Conservation (phyloP, 2,329 filamentous ascomycete species). For the Colletotrichum falcatum region DNA sequence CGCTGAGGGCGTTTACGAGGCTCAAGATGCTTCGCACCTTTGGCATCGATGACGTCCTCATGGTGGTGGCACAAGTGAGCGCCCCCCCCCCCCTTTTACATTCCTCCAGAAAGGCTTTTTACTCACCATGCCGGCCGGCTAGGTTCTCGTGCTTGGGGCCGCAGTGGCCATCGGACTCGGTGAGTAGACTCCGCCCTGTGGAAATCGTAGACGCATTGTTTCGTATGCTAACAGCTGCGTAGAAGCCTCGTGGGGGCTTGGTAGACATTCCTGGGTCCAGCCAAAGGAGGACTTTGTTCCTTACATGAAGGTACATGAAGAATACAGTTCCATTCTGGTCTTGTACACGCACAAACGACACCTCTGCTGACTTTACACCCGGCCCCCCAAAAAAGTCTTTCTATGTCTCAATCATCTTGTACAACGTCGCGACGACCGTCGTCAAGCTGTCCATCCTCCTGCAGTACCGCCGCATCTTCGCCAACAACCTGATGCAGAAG, state of each 20-base stretch:
- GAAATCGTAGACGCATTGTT: constrained; percentile 3
- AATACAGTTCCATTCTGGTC: too few relatives aligned
- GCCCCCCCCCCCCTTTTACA: too few relatives aligned
- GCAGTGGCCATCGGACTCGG: constrained; percentile 45
- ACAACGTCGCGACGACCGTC: constrained; percentile 49
- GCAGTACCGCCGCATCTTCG: constrained; percentile 55
- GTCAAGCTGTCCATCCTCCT: constrained; percentile 54
- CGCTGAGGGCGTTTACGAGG: constrained; percentile 44
- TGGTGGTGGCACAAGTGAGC: constrained; percentile 42
- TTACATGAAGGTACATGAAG: constrained; percentile 45
- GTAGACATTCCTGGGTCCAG: constrained; percentile 42
- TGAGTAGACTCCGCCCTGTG: constrained; percentile 30
- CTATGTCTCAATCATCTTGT: constrained; percentile 50
- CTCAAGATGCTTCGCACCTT: constrained; percentile 43
- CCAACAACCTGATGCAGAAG: constrained; percentile 43
- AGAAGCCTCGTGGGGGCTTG: constrained; percentile 46
- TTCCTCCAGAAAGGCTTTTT: not conserved
- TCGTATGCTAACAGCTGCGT: not conserved
- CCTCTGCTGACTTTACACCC: not conserved
- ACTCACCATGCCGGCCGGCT: not conserved
- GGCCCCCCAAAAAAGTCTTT: constrained; percentile 43
- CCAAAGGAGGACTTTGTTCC: constrained; percentile 40
- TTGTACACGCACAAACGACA: not conserved
- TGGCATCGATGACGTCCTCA: constrained; percentile 44
- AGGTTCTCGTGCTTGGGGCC: constrained; percentile 42